Evolutionary conservation across 2,329 filamentous ascomycete species (phyloP), one percentile per base, ranked within the genome.

Genomic region (Colletotrichum paranaense): DNA sequence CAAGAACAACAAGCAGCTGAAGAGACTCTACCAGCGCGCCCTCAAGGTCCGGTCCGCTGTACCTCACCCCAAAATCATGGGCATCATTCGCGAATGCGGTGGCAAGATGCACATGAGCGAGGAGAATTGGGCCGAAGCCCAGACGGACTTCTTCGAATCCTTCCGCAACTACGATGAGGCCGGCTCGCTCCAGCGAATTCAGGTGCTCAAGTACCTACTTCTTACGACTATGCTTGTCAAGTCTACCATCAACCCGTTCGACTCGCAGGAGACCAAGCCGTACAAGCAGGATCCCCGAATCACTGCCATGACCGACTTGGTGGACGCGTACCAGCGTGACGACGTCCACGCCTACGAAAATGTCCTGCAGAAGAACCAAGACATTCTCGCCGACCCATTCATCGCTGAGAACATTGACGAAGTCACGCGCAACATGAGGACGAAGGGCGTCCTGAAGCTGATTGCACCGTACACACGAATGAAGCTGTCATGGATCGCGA

Each of bases 51-150:
- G 95, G 75, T 98, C 97, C n/a, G 97, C 97, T 0, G 97, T 99
- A 14, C 96, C 97, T 52, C 97, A 99, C 84, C 97, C 97, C 72
- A 97, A 98, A 85, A 98, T 99, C 82, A 98, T 98, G 95, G 97
- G 97, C 64, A 96, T 99, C 82, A 99, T 99, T 80, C 93, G 96
- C 67, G 97, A 99, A 85, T 99, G 97, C 81, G 97, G 97, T 79
- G 97, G 97, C 78, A 99, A 99, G 88, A 99, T 99, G 97, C 95
- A 98, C 86, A 98, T 99, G 97, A 97, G 94, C 82, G 97, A 99
- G 87, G 97, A 98, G 86, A 98, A 98, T 82, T 99, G 97, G 97
- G 95, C 97, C 82, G 94, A 95, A 79, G 97, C 97, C 1, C 95
- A 98, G 84, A 96, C 92, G 78, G 97, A 98, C 86, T 99, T 99